Evolutionary conservation across 2,329 filamentous ascomycete species (phyloP), one percentile per base, ranked within the genome.

Genomic region (Periconia sp.): DNA sequence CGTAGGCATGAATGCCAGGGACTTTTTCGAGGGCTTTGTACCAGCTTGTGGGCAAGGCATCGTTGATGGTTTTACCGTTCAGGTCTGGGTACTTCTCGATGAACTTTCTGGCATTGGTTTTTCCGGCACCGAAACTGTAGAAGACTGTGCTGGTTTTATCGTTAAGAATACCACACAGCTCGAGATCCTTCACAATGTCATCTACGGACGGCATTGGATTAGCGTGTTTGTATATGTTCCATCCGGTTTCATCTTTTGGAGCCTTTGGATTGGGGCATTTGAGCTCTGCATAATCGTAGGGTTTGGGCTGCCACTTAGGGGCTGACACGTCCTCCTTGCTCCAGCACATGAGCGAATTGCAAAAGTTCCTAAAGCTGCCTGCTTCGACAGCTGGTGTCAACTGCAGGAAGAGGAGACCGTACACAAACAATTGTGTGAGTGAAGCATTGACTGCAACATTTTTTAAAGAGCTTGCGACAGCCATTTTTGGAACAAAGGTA

Each of bases 341-440:
- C n/a, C 42, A 50, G 41, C 40, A 50, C 19, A 9, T 50, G 27
- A 50, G 48, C 13, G 10, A 33, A 15, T 50, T 50, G 41, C 48
- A 50, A 19, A 50, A 18, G 35, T 50, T 50, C 13, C 11, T 18
- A 17, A 50, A 35, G 23, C 20, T 50, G 23, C 41, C 48, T 37
- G 48, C 48, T 8, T 50, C 48, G 20, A 30, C 15, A 20, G 44
- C 41, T 18, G 41, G 35, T 10, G 48, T n/a, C n/a, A 50, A n/a
- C 33, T 50, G 41, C 14, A 45, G 42, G 27, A 50, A 50, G 10
- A 50, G 30, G 35, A 50, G 48, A 50, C 48, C 30, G 31, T 50
- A 50, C 18, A 50, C 11, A 45, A 50, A 18, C 17, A 50, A 50
- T 11, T 50, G 18, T 10, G 17, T 19, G 35, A 50, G 13, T 20